Base-by-base conservation (phyloP, 2,329 filamentous ascomycete species). In the Exophiala lecanii-corni region DNA sequence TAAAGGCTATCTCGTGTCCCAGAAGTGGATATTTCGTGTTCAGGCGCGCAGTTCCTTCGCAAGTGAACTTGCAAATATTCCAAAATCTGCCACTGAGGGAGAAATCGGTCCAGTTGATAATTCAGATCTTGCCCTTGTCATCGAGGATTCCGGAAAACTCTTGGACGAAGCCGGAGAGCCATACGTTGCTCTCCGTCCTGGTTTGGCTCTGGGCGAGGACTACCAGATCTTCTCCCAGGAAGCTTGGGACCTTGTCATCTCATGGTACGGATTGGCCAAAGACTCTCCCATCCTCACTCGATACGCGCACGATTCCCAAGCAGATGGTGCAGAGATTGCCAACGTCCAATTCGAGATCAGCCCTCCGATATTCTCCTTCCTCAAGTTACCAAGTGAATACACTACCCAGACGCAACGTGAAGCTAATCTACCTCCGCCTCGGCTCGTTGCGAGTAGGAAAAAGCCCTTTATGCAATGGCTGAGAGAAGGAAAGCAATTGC, bases 21-120 rank as follows among this genome's bases (percentile, higher is more conserved):
- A 75, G 38, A 73, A 74, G 46, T 97, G 92, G 92, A 73, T 96
- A 23, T 73, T 76, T 43, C 78, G 79, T 46, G 86, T 92, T 2
- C 70, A 83, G 46, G 76, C 84, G 17, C 73, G 86, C 42, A 78
- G 77, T 36, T 72, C 76, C 6, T 75, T 79, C n/a, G 63, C 71
- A 12, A 74, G 76, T 44, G 73, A 71, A 15, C 26, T 34, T 12
- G 41, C 37, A 15, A 74, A 77, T 39, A 69, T 67, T 28, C 69
- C 74, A 47, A 84, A 85, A 50, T 67, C 73, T n/a, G 74, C 75
- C 7, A 60, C 72, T 9, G 75, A 82, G 45, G 78, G 76, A 5
- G 75, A 79, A 3, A 75, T 92, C 43, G 89, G 89, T 1, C 85
- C 86, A 0, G 77, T 97, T 21, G 88, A 96, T 69, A 96, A 96